Conservation (phyloP, 805 yeast species). For the Starmerella davenportii region DNA sequence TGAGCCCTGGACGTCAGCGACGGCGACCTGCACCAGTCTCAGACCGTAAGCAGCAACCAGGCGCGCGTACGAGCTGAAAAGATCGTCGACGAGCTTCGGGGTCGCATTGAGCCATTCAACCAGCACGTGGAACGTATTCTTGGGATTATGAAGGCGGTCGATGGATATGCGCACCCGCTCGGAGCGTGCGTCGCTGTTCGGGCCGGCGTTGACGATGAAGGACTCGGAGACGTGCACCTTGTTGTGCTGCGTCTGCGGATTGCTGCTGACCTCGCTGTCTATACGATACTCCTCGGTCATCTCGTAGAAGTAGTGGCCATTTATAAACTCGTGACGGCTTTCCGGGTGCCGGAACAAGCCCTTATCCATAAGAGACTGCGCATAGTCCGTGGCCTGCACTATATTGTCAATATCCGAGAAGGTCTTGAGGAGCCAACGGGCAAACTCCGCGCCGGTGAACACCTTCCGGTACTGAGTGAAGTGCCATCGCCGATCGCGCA, state of each 20-base stretch:
- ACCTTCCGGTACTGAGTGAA: conserved; percentile 59
- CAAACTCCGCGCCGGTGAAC: conserved; percentile 72
- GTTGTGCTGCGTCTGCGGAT: neutral
- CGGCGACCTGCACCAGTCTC: conserved; percentile 69
- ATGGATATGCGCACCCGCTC: conserved; percentile 72
- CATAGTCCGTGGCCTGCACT: conserved; percentile 70
- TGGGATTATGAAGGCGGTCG: conserved; percentile 84
- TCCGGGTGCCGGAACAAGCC: conserved; percentile 70
- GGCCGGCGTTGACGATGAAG: conserved; percentile 35
- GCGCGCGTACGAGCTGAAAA: conserved; percentile 59
- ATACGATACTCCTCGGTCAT: conserved; percentile 37
- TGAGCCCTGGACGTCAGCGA: conserved; percentile 65
- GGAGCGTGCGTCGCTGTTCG: conserved; percentile 48
- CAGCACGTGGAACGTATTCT: conserved; percentile 79
- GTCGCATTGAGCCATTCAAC: conserved; percentile 89
- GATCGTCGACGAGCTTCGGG: conserved; percentile 65
- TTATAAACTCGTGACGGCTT: conserved; percentile 62
- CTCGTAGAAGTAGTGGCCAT: conserved; percentile 84
- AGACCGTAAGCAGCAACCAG: conserved; percentile 75
- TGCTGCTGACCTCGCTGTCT: neutral
- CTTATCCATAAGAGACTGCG: conserved; percentile 54
- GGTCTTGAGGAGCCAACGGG: conserved; percentile 64
- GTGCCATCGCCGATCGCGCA: conserved; percentile 82
- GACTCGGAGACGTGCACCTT: conserved; percentile 12
- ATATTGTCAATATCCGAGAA: conserved; percentile 63